Evolutionary conservation across 345 rosid genomes (phyloP), one percentile per base, ranked within the genome.

Genomic region (Gossypium thurberi): DNA sequence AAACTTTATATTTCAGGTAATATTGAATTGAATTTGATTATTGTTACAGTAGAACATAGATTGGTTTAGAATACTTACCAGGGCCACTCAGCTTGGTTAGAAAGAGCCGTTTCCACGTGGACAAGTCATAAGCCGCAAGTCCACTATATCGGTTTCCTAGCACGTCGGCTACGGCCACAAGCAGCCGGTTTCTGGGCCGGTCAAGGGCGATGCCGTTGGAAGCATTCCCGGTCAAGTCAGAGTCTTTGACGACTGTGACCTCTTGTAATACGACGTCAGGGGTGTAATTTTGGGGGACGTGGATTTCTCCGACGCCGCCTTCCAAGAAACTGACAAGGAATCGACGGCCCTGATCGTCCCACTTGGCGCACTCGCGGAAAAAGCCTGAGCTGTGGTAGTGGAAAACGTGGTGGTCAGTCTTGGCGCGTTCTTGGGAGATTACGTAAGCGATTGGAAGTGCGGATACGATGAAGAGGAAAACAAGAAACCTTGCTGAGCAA

Each of bases 351-450:
- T 65, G 76, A 3, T 80, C 85, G 81, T 94, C 98, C 98, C 98
- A 94, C 88, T 91, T 91, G 71, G 94, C 91, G 82, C 89, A 84
- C 85, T 91, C 98, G 17, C 96, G 90, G 81, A 94, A 18, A 80
- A 77, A 86, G 17, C 91, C 92, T 74, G 87, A 60, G 85, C 91
- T 87, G 42, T 85, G 87, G 87, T 90, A 94, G 78, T 76, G 88
- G 83, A 81, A 84, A 68, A 86, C 93, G 64, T 84, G 96, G 46
- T 89, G 87, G 15, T 90, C 4, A 7, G 96, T 85, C 2, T 71
- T 60, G 50, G 90, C 73, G 26, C 81, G 78, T 78, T 94, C 97
- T 26, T 79, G 77, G 63, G 86, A 85, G 74, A 90, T 75, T 65
- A 91, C 77, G 78, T 82, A 90, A 76, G 90, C 91, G 14, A 89